Evolutionary conservation across 2,329 filamentous ascomycete species (phyloP).

Genomic region (Cytospora leucostoma): DNA sequence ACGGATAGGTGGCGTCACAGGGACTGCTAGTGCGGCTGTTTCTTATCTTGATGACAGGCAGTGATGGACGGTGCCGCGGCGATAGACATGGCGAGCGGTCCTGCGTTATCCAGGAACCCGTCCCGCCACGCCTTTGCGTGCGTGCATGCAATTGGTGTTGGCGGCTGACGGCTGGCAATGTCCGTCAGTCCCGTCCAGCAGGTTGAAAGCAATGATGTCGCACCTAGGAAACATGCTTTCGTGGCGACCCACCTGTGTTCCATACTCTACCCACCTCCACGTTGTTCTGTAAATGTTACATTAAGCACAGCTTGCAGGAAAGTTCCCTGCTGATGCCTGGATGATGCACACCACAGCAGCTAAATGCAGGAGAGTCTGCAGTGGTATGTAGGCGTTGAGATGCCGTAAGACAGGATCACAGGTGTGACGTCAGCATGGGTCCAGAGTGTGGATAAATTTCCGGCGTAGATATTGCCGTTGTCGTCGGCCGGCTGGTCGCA

Average conservation of each 20-base stretch:
- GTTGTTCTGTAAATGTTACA: neutral
- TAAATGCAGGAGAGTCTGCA: constrained; percentile 2
- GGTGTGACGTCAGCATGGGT: constrained; percentile 24
- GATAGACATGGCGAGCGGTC: neutral
- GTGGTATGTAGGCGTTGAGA: neutral
- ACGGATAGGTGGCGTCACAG: constrained; percentile 21
- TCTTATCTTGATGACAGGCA: constrained; percentile 8
- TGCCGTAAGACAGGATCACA: neutral
- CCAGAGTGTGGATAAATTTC: constrained; percentile 13
- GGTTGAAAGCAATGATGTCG: neutral
- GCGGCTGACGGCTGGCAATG: neutral
- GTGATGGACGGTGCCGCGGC: constrained; percentile 5
- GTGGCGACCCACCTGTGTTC: neutral
- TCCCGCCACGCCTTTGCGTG: constrained; percentile 1
- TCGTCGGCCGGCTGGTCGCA: constrained; percentile 9
- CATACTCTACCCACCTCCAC: neutral
- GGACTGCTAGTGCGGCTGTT: neutral
- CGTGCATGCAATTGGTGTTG: neutral
- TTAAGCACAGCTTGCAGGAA: neutral
- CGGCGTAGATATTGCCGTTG: constrained; percentile 21
- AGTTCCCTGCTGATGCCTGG: neutral
- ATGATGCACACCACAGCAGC: neutral
- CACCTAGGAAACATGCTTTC: neutral
- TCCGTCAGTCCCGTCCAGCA: too few relatives aligned
- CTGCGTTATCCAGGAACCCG: constrained; percentile 25